Percentiles rank a stretch among this genome's conserved stretches.
These are phyloP conservation scores for Aspergillus taichungensis DNA, from an alignment of 495 filamentous ascomycete genomes.

Conservation along the genomic window DNA sequence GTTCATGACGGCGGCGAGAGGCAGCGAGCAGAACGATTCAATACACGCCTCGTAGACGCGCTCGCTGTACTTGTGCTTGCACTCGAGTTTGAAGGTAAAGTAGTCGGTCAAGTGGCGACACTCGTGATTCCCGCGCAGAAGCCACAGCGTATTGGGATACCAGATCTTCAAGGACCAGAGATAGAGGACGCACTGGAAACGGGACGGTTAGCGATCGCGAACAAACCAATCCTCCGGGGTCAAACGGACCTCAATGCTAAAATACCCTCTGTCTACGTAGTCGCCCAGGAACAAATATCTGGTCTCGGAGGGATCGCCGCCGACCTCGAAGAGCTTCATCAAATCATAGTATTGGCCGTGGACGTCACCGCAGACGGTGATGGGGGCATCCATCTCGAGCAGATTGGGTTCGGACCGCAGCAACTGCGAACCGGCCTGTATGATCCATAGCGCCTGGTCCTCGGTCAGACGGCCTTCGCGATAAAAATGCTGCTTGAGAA, in stretches of 20 bases:
- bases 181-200: constrained; percentile 75
- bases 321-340: constrained; percentile 99
- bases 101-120: constrained; percentile 98
- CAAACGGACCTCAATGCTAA: constrained; percentile 74
- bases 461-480: constrained; percentile 94
- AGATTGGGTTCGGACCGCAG: constrained; percentile 85
- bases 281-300: constrained; percentile 95
- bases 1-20: constrained; percentile 97
- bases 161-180: constrained; percentile 98
- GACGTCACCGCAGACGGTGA: constrained; percentile 98
- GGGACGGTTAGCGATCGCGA: constrained; percentile 9
- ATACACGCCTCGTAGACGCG: constrained; percentile 95
- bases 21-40: constrained; percentile 92
- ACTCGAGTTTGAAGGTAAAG: constrained; percentile 99
- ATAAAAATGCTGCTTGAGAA: constrained; percentile 97
- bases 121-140: constrained; percentile 95
- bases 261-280: constrained; percentile 96
- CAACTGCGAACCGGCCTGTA: constrained; percentile 73
- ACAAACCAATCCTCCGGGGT: neutral
- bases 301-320: constrained; percentile 92
- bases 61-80: constrained; percentile 98
- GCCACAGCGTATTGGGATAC: constrained; percentile 95
- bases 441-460: constrained; percentile 94
- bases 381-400: constrained; percentile 98
- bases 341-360: constrained; percentile 98